Evolutionary conservation across 2,329 filamentous ascomycete genomes (phyloP), one percentile per base, ranked within the genome.

Genomic region (Diaporthe australafricana): DNA sequence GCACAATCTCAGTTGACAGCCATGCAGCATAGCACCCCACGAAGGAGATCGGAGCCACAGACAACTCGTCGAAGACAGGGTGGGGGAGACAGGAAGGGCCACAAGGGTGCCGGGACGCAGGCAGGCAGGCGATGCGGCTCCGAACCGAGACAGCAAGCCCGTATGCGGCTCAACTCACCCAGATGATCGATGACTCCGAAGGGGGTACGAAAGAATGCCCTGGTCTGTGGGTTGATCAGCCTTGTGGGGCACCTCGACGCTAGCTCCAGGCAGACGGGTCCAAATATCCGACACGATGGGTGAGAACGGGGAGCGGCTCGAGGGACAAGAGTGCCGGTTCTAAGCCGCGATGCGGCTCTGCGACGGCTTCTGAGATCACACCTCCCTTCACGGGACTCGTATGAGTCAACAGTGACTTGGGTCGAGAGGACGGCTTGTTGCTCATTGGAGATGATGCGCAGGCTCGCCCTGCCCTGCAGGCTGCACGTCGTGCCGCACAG

Each of bases 221-320:
- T 38, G 22, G 40, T 12, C 27, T 17, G 66, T 20, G 25, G 25
- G n/a, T 38, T 57, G 27, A 40, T 69, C 67, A 69, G 67, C 67
- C 67, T 60, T 69, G 50, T 60, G 53, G 50, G 42, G 27, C 40
- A 38, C 30, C 30, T 16, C 35, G 53, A 16, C 42, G 22, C 42
- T 69, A 69, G 53, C 27, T 20, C 55, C 55, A 69, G 67, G 67
- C 67, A 69, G 67, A 57, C 53, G 35, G 53, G 30, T 17, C 42
- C 53, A n/a, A 22, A 12, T 35, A 16, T 27, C 22, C 53, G 32
- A 27, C 32, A n/a, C 22, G 40, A 11, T 25, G 52, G 55, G 42
- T 9, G 53, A 38, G 52, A 6, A n/a, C 4, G 27, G 11, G 38
- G 52, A 35, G 25, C 50, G 66, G 27, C 52, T 48, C 20, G 16